phyloP scores from a whole-genome alignment of 129 eudicot species.

The Flaveria linearis region DNA sequence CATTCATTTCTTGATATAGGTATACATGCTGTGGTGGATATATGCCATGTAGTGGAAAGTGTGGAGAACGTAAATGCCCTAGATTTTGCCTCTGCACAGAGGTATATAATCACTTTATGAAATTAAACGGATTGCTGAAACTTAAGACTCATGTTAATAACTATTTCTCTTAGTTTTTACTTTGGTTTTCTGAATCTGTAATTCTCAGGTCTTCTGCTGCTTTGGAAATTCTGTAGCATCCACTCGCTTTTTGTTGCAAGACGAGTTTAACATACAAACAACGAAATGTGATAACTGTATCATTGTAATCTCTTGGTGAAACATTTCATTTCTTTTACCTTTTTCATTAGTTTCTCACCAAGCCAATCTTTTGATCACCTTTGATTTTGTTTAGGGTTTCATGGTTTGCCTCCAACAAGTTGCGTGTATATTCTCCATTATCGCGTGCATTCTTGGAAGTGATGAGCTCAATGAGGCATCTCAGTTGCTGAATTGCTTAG shows the following conservation, averaged over 20 bases:
- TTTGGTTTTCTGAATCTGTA: neutral
- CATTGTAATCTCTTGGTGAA: constrained; percentile 52
- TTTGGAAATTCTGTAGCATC: constrained; percentile 93
- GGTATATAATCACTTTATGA: constrained; percentile 37
- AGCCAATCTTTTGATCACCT: constrained; percentile 12
- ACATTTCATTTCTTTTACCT: neutral
- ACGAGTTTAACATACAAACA: constrained; percentile 92
- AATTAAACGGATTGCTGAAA: constrained; percentile 31
- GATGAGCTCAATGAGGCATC: constrained; percentile 79
- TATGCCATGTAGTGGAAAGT: constrained; percentile 71
- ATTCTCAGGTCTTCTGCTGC: constrained; percentile 66
- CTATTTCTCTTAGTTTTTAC: neutral
- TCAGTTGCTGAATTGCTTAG: constrained; percentile 63
- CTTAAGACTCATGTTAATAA: constrained; percentile 22
- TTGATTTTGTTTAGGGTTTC: constrained; percentile 56
- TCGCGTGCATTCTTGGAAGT: constrained; percentile 78
- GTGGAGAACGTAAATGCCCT: constrained; percentile 88
- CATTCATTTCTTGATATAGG: too few relatives aligned
- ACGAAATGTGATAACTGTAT: constrained; percentile 90
- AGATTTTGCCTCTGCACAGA: constrained; percentile 81
- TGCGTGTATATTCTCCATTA: constrained; percentile 78
- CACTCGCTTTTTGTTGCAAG: constrained; percentile 92
- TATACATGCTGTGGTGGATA: too few relatives aligned
- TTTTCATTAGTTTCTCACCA: neutral
- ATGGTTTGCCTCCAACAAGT: constrained; percentile 93